Percentiles rank a stretch among this genome's conserved stretches.
These are phyloP conservation scores for Tagetes erecta DNA, from an alignment of 129 eudicot genomes.

Conservation along the genomic window DNA sequence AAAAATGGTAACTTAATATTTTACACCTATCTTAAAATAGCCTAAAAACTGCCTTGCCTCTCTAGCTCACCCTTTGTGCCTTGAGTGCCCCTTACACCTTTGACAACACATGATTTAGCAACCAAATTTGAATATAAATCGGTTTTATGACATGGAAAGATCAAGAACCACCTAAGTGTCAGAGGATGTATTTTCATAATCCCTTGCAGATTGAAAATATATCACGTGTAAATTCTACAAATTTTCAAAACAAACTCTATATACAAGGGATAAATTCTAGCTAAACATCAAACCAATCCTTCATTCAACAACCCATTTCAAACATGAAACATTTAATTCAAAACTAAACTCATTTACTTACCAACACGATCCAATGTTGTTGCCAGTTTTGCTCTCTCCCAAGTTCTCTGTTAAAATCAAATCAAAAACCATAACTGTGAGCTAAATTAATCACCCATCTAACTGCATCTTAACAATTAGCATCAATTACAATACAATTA, in stretches of 20 bases:
- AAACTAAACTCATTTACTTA: constrained; percentile 25
- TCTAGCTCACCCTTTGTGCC: no score
- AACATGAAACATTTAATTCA: background rate
- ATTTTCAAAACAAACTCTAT: background rate
- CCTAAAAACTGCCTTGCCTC: no score
- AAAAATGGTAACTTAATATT: no score
- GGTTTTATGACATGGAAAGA: no score
- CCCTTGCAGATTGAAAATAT: background rate
- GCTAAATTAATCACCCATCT: background rate
- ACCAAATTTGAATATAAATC: background rate
- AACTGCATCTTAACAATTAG: background rate
- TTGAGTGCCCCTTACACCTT: no score
- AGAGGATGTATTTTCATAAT: background rate
- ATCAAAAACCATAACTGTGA: background rate
- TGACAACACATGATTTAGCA: constrained; percentile 1
- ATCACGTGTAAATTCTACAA: background rate
- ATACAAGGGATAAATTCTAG: no score
- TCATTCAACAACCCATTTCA: background rate
- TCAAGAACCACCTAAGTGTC: no score
- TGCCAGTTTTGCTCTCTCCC: constrained; percentile 95
- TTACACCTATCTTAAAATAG: no score
- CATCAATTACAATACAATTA: background rate
- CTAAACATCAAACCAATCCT: background rate
- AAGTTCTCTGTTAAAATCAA: constrained; percentile 67
- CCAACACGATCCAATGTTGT: constrained; percentile 82